Percentiles rank a stretch among this genome's conserved stretches.
phyloP scores from a whole-genome alignment of 176 grass and related monocot species.

The Cocos nucifera region DNA sequence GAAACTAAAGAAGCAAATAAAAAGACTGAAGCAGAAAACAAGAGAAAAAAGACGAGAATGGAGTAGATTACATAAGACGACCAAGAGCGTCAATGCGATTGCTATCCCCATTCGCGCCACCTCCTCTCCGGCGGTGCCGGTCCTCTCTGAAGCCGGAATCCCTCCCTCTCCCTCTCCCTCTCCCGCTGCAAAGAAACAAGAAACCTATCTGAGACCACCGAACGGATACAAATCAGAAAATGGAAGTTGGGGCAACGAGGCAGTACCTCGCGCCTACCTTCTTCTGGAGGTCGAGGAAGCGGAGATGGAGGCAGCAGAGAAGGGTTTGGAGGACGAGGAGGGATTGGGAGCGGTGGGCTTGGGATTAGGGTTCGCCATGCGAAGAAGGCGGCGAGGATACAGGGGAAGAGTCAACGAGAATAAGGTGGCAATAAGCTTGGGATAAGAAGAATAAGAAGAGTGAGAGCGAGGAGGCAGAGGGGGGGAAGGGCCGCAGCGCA shows the following conservation, averaged over 20 bases:
- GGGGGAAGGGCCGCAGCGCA: too few species aligned
- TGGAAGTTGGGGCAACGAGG: slow-evolving; percentile 1
- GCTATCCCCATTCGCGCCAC: slow-evolving; percentile 10
- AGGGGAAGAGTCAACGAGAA: too few species aligned
- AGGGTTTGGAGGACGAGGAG: slow-evolving; percentile 32
- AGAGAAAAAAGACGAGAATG: background rate
- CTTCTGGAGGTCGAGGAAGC: slow-evolving; percentile 22
- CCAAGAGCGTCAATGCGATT: slow-evolving; percentile 61
- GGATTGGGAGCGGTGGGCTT: background rate
- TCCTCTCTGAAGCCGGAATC: background rate
- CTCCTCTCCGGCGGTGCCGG: background rate
- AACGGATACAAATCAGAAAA: slow-evolving; percentile 4
- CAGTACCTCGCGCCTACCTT: slow-evolving; percentile 6
- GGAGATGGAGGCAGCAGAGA: slow-evolving; percentile 3
- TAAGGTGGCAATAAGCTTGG: too few species aligned
- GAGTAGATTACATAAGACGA: slow-evolving; percentile 45
- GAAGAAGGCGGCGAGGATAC: too few species aligned
- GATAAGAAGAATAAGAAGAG: too few species aligned
- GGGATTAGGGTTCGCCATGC: background rate
- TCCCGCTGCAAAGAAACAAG: slow-evolving; percentile 11
- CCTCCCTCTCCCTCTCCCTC: slow-evolving; percentile 23
- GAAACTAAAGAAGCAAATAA: background rate
- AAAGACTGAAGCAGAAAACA: background rate
- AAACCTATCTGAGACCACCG: slow-evolving; percentile 1
- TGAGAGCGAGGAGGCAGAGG: too few species aligned